phyloP scores from a whole-genome alignment of 1,139 yeast genomes.

The Magnusiomyces fungicola region DNA sequence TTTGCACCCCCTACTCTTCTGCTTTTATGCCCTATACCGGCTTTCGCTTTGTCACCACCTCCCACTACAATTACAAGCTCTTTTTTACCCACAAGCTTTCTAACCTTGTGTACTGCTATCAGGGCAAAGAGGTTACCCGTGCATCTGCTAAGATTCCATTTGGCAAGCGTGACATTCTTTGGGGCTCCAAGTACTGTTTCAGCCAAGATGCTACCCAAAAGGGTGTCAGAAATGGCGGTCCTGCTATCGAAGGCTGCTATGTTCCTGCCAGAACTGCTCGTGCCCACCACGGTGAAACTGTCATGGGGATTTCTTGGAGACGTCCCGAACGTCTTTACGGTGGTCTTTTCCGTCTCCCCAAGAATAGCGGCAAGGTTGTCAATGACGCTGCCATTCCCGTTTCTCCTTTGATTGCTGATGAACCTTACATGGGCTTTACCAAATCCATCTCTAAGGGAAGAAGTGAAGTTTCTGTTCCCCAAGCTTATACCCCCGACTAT shows the following conservation, averaged over 20 bases:
- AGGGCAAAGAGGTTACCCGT: neutral
- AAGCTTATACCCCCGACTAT: constrained; percentile 26
- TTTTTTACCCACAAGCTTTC: neutral
- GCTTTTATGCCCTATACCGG: constrained; percentile 4
- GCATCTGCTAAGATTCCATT: neutral
- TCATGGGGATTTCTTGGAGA: neutral
- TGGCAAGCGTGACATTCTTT: neutral
- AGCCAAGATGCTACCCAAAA: neutral
- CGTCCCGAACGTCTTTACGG: constrained; percentile 21
- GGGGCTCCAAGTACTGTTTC: constrained; percentile 3
- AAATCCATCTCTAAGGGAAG: too few species aligned
- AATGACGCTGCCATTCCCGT: constrained; percentile 20
- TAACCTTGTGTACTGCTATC: neutral
- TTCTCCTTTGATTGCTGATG: constrained; percentile 25
- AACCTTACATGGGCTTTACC: constrained; percentile 22
- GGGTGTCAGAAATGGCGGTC: neutral
- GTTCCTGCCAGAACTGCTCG: neutral
- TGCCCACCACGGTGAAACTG: neutral
- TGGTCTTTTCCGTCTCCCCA: constrained; percentile 20
- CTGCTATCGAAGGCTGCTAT: neutral
- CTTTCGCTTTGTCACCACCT: neutral
- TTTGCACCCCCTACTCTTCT: constrained; percentile 1
- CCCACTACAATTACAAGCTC: neutral
- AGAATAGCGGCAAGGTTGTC: constrained; percentile 4
- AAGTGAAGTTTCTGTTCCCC: too few species aligned